Percentiles rank a stretch among this genome's conserved stretches.
phyloP scores from a whole-genome alignment of 768 basidiomycete genomes.

The Dictyophora rubrovolvata region DNA sequence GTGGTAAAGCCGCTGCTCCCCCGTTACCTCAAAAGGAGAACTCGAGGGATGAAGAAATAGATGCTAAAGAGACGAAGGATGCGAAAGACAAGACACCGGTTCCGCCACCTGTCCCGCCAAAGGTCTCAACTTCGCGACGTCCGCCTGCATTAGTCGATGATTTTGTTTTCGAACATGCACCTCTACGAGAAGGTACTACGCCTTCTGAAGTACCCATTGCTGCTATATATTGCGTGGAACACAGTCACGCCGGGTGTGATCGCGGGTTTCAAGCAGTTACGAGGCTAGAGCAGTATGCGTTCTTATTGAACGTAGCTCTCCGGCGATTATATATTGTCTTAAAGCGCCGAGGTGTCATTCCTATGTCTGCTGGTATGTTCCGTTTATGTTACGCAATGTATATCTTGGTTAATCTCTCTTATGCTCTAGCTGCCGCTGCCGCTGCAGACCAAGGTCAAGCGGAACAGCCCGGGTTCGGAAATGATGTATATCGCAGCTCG shows the following conservation, averaged over 20 bases:
- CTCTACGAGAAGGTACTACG: constrained; percentile 53
- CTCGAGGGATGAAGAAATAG: constrained; percentile 25
- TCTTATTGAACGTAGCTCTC: constrained; percentile 90
- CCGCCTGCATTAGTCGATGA: constrained; percentile 71
- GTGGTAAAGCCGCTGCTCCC: constrained; percentile 67
- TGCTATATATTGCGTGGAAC: constrained; percentile 67
- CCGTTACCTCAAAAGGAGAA: constrained; percentile 41
- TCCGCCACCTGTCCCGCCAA: constrained; percentile 27
- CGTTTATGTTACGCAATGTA: not conserved
- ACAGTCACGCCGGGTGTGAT: constrained; percentile 56
- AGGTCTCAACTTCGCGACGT: constrained; percentile 54
- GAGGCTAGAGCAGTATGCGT: constrained; percentile 94
- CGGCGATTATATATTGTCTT: constrained; percentile 79
- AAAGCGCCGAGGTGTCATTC: constrained; percentile 83
- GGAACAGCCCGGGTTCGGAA: constrained; percentile 27
- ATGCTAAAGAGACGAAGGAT: constrained; percentile 17
- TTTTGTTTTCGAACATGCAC: constrained; percentile 70
- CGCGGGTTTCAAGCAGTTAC: constrained; percentile 86
- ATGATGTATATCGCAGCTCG: constrained; percentile 79
- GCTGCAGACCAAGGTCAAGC: constrained; percentile 24
- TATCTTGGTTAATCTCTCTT: not conserved
- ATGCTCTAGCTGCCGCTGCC: constrained; percentile 14
- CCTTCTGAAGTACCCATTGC: constrained; percentile 20
- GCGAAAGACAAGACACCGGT: not conserved
- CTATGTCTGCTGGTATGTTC: constrained; percentile 63